phyloP scores from a whole-genome alignment of 2,329 filamentous ascomycete genomes.

The Rhynchosporium agropyri region DNA sequence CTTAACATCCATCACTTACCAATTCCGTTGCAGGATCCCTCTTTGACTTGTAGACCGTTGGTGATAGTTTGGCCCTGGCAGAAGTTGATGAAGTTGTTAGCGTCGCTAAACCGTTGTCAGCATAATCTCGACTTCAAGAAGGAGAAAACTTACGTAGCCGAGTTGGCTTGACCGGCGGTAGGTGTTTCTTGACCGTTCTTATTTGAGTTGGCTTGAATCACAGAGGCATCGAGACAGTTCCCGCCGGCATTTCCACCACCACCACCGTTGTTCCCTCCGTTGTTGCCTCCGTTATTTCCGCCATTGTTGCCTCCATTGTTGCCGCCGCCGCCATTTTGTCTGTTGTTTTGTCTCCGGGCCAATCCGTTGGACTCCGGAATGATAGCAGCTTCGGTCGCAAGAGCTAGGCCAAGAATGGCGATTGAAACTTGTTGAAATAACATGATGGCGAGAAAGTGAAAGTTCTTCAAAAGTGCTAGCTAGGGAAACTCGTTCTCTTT shows the following conservation, averaged over 20 bases:
- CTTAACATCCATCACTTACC: slow-evolving; percentile 11
- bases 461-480: slow-evolving; percentile 2
- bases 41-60: slow-evolving; percentile 58
- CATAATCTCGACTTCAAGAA: not conserved
- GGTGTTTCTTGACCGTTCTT: slow-evolving; percentile 51
- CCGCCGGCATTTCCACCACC: slow-evolving; percentile 28
- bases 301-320: slow-evolving; percentile 13
- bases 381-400: slow-evolving; percentile 21
- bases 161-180: slow-evolving; percentile 37
- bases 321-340: slow-evolving; percentile 9
- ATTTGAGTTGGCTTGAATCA: slow-evolving; percentile 30
- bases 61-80: slow-evolving; percentile 49
- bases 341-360: slow-evolving; percentile 19
- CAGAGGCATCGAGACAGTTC: slow-evolving; percentile 45
- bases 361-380: slow-evolving; percentile 22
- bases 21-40: slow-evolving; percentile 59
- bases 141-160: slow-evolving; percentile 38
- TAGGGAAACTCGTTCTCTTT: slow-evolving; percentile 21
- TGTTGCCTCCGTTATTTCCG: slow-evolving; percentile 6
- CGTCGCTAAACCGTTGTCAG: slow-evolving; percentile 49
- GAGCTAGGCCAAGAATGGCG: slow-evolving; percentile 17
- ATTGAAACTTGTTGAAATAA: slow-evolving; percentile 21
- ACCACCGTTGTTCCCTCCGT: not conserved
- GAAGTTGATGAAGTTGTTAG: slow-evolving; percentile 39
- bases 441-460: slow-evolving; percentile 17